These are phyloP conservation scores for Diutina siamensis DNA, from an alignment of 1,139 yeast genomes.

Conservation along the genomic window DNA sequence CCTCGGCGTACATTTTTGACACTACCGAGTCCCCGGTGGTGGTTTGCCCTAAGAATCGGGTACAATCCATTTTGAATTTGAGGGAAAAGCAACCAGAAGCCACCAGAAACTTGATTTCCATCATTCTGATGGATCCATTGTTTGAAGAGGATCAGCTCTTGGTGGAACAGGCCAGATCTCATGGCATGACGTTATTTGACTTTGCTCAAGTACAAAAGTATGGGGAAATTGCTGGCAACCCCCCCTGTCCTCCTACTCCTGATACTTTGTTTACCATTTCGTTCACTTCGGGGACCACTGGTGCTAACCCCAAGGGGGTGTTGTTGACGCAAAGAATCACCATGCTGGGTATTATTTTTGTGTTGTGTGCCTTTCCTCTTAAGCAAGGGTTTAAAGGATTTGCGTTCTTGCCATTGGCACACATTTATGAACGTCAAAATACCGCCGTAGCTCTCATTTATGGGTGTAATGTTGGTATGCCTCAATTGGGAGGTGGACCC, in stretches of 20 bases:
- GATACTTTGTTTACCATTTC: conserved; percentile 17
- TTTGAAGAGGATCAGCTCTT: conserved; percentile 10
- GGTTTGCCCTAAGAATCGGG: conserved; percentile 10
- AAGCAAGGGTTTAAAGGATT: neutral
- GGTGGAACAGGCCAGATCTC: conserved; percentile 9
- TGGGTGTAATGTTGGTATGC: conserved; percentile 1
- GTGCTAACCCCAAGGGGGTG: conserved; percentile 28
- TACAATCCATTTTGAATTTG: conserved; percentile 11
- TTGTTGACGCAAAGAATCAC: conserved; percentile 28
- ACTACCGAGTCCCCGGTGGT: conserved; percentile 16
- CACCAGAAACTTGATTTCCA: conserved; percentile 12
- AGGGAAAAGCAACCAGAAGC: conserved; percentile 12
- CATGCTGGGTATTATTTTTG: conserved; percentile 35
- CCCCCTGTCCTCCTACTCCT: conserved; percentile 15
- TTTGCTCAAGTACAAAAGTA: conserved; percentile 20
- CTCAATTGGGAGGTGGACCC: neutral
- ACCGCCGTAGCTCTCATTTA: neutral
- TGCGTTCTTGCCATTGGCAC: conserved; percentile 1
- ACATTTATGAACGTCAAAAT: conserved; percentile 3
- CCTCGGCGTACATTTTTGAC: conserved; percentile 15
- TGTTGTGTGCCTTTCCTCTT: conserved; percentile 7
- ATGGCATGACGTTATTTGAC: conserved; percentile 10
- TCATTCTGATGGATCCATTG: conserved; percentile 17
- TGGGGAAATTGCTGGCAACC: conserved; percentile 14
- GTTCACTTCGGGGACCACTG: conserved; percentile 31